Percentiles rank a stretch among this genome's conserved stretches.
Evolutionary conservation across 2,329 filamentous ascomycete species (phyloP).

Genomic region (Trichoderma lentiforme): DNA sequence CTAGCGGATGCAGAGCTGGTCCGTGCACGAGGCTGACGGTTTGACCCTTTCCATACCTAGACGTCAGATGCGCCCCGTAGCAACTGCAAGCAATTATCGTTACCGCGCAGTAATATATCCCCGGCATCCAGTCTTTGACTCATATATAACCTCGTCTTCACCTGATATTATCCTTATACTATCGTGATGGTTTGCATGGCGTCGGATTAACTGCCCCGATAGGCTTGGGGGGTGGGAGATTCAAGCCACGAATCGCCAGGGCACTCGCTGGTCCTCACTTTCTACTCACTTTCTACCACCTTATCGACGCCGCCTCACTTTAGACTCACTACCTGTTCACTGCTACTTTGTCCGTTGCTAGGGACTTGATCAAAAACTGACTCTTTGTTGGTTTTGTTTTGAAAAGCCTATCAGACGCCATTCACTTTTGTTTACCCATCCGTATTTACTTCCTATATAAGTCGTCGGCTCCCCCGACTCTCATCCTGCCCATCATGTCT

Average conservation of each 20-base stretch:
- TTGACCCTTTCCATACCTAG: slow-evolving; percentile 1
- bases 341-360: background rate
- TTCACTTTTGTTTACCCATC: background rate
- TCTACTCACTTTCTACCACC: background rate
- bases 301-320: background rate
- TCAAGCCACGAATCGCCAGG: background rate
- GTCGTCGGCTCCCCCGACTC: background rate
- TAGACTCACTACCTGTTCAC: background rate
- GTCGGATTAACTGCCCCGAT: background rate
- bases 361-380: background rate
- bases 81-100: background rate
- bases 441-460: background rate
- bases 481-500: slow-evolving; percentile 33
- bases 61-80: background rate
- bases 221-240: background rate
- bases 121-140: background rate
- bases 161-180: background rate
- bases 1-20: background rate
- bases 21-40: slow-evolving; percentile 10
- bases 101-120: background rate
- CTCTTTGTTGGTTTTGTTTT: background rate
- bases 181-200: background rate
- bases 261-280: background rate
- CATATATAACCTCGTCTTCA: background rate
- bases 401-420: background rate